Evolutionary conservation across 1,139 yeast species (phyloP), one percentile per base, ranked within the genome.

Genomic region (Pichia sp.): DNA sequence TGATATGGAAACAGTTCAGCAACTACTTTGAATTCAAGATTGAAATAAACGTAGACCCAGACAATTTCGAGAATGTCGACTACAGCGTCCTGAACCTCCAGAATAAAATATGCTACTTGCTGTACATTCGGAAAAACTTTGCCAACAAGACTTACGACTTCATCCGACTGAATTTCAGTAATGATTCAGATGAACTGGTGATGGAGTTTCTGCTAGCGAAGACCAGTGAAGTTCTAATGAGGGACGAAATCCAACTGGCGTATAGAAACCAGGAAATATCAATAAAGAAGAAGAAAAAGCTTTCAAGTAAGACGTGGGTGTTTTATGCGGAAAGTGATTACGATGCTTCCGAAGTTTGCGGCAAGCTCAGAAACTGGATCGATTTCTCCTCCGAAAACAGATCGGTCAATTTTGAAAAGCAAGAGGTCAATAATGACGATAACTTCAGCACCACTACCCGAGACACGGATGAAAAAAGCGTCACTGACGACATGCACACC

Each of bases 311-410:
- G 42, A 45, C 74, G 71, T 28, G 85, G 60, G 75, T 81, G 43
- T 73, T 88, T 49, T 87, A 95, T 64, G 87, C 95, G 3, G 96
- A 88, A 60, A 77, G 84, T 1, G 86, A 84, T 44, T 72, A 69
- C 33, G 95, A 87, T 55, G 75, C 95, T 44, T 95, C 85, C 54
- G 72, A 72, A 4, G 27, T 51, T 85, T 96, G 96, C 76, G 83
- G 29, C 70, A 76, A 1, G 64, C 84, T 52, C 3, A 40, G 28
- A 23, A 27, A 31, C 5, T 51, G 52, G 54, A 34, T 48, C 4
- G 45, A 41, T 11, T 8, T 38, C 4, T 42, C 47, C 2, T 42
- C 37, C 29, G 37, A 41, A 9, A 23, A 9, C n/a, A n/a, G 7
- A 3, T 7, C 11, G 8, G 11, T 34, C 26, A 11, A 34, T 34